These are phyloP conservation scores for Pezicula neosporulosa DNA, from an alignment of 2,329 filamentous ascomycete species.

Conservation along the genomic window DNA sequence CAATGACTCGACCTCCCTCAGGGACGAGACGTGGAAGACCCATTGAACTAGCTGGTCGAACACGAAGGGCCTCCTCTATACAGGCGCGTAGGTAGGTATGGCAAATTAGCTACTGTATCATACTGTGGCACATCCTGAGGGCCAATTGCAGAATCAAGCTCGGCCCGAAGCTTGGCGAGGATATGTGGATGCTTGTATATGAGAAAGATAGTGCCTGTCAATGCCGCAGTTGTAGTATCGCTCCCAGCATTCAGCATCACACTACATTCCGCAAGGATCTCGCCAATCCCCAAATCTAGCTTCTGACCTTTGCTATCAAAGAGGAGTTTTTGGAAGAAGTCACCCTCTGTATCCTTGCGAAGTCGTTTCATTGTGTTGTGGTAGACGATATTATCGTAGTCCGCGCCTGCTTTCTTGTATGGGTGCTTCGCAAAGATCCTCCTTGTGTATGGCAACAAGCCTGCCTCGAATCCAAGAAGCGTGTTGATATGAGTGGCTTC, in stretches of 20 bases:
- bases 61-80: constrained; percentile 44
- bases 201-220: constrained; percentile 49
- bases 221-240: constrained; percentile 45
- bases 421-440: constrained; percentile 11
- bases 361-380: constrained; percentile 16
- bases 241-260: constrained; percentile 46
- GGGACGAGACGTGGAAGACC: constrained; percentile 41
- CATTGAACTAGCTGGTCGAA: constrained; percentile 37
- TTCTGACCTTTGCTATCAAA: constrained; percentile 35
- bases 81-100: constrained; percentile 49
- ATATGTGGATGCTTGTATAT: constrained; percentile 43
- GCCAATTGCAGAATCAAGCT: constrained; percentile 33
- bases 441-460: constrained; percentile 11
- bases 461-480: constrained; percentile 15
- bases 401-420: constrained; percentile 12
- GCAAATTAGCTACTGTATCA: constrained; percentile 26
- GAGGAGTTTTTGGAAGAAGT: constrained; percentile 55
- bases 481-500: constrained; percentile 16
- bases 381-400: constrained; percentile 18
- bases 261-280: constrained; percentile 51
- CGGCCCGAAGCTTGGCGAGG: constrained; percentile 36
- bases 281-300: constrained; percentile 47
- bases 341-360: constrained; percentile 32
- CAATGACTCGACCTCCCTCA: constrained; percentile 35
- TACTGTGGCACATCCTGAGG: not conserved